Conservation (phyloP, 2,329 filamentous ascomycete species). For the Hypoxylon sp. region DNA sequence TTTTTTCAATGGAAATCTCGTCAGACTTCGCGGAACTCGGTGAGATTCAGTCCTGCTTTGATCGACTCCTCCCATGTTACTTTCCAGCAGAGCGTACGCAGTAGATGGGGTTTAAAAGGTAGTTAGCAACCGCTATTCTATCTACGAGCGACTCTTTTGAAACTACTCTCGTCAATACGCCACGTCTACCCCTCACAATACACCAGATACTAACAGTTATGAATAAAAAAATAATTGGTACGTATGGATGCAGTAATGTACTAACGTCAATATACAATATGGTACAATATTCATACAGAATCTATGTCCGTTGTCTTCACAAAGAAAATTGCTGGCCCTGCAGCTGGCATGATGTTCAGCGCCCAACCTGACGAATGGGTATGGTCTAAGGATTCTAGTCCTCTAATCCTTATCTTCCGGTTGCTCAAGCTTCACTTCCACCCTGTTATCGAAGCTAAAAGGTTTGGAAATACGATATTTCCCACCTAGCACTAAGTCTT, state of each 20-base stretch:
- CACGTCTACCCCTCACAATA: neutral
- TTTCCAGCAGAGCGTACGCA: neutral
- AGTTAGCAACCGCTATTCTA: neutral
- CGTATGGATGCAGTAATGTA: constrained; percentile 10
- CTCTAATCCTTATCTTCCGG: constrained; percentile 52
- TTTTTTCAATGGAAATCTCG: neutral
- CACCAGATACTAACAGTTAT: neutral
- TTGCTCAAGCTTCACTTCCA: constrained; percentile 61
- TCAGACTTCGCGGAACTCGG: neutral
- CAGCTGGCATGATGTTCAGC: constrained; percentile 20
- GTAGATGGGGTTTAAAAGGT: neutral
- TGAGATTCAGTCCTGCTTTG: neutral
- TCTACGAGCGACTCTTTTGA: neutral
- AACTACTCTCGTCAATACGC: neutral
- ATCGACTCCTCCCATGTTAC: neutral
- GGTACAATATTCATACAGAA: constrained; percentile 27
- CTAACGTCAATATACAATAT: constrained; percentile 22
- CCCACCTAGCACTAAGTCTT: constrained; percentile 89
- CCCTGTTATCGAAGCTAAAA: constrained; percentile 55
- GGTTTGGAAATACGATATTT: constrained; percentile 75
- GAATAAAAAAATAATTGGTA: constrained; percentile 2
- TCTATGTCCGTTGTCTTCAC: constrained; percentile 18
- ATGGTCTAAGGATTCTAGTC: constrained; percentile 59
- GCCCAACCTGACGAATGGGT: neutral
- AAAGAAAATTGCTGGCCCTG: constrained; percentile 33